Evolutionary conservation across 768 basidiomycete species (phyloP), one percentile per base, ranked within the genome.

Genomic region (Pholiota molesta): DNA sequence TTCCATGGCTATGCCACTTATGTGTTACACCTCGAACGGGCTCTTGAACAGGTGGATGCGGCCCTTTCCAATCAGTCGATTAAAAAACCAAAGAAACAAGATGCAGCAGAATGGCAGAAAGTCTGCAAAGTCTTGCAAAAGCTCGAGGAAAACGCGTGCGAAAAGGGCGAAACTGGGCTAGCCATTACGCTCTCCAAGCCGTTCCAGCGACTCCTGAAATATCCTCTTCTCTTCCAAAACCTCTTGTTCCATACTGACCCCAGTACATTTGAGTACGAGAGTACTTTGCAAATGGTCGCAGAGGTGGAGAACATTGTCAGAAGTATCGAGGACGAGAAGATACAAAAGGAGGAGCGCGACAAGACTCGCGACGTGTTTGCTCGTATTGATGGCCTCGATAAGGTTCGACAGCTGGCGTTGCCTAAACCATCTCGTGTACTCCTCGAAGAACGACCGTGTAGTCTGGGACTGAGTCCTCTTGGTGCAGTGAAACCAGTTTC

Each of bases 321-420:
- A 49, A 93, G 92, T 63, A 98, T 99, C 59, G 97, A 99, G 74
- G 97, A 98, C 69, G 95, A 99, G 79, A 99, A 99, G 81, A 92
- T 95, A 59, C 91, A 92, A 72, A 94, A 94, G 75, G 97, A 99
- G 72, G 95, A 97, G 72, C 87, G 97, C 33, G 94, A 97, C 76
- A 92, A 91, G 79, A 97, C 96, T 3, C 82, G 97, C 14, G 97
- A 99, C 73, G 90, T 94, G 2, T 92, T 97, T 67, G 97, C 96
- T 4, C 88, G 97, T 8, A 98, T 99, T 31, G 97, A 99, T 62
- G 97, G 97, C 2, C 76, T 99, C 53, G 95, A 98, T 73, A 94
- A 92, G 72, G 95, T 94, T 73, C 89, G 90, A 73, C 95, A 96
- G 70, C 80, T 99, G 47, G 94, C 94, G 45, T 79, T 93, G 28